Evolutionary conservation across 1,139 yeast genomes (phyloP).

Genomic region (Insectozyma bohioensis): DNA sequence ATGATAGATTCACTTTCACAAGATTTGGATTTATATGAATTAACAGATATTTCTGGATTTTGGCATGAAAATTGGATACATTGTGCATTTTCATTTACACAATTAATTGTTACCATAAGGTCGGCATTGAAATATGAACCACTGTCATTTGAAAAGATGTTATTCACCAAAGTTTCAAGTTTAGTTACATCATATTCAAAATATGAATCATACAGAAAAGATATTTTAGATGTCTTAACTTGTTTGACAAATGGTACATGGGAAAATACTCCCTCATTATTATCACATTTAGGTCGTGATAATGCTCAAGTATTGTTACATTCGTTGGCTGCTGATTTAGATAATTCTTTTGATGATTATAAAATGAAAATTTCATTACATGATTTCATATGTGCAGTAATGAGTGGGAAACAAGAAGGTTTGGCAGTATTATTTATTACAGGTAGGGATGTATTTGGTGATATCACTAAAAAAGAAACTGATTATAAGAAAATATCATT

Average conservation of each 20-base stretch:
- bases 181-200: conserved; percentile 62
- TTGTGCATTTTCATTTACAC: conserved; percentile 40
- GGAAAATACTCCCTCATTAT: conserved; percentile 67
- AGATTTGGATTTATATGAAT: conserved; percentile 36
- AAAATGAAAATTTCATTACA: conserved; percentile 59
- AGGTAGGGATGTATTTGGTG: conserved; percentile 58
- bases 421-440: conserved; percentile 73
- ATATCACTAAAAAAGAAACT: conserved; percentile 16
- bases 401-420: conserved; percentile 84
- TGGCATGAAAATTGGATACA: conserved; percentile 47
- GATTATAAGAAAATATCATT: conserved; percentile 30
- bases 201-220: conserved; percentile 47
- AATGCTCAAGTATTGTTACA: conserved; percentile 60
- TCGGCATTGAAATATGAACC: conserved; percentile 48
- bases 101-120: conserved; percentile 53
- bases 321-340: conserved; percentile 60
- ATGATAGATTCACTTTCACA: conserved; percentile 50
- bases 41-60: conserved; percentile 42
- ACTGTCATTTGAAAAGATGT: conserved; percentile 61
- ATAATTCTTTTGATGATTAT: conserved; percentile 57
- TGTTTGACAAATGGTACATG: conserved; percentile 63
- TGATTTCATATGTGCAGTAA: conserved; percentile 72
- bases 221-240: conserved; percentile 58
- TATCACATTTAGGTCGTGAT: conserved; percentile 74
- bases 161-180: conserved; percentile 57